Conservation (phyloP, 2,329 filamentous ascomycete genomes). For the Fusarium sulawesiense region DNA sequence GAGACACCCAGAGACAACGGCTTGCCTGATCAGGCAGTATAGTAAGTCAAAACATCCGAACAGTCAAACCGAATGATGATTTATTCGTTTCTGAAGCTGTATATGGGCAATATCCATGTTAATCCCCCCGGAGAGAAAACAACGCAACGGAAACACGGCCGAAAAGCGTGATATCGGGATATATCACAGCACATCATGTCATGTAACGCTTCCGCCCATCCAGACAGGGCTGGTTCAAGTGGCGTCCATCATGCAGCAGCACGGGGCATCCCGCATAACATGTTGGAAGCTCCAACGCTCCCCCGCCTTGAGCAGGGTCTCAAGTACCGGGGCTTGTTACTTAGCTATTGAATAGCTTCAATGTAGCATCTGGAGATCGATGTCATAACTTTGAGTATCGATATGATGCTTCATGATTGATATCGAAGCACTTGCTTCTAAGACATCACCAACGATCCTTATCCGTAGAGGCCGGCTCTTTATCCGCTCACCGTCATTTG, state of each 20-base stretch:
- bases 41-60: slow-evolving; percentile 9
- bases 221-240: slow-evolving; percentile 26
- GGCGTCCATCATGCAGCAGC: slow-evolving; percentile 41
- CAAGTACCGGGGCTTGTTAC: slow-evolving; percentile 11
- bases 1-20: slow-evolving; percentile 17
- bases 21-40: slow-evolving; percentile 29
- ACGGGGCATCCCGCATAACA: slow-evolving; percentile 41
- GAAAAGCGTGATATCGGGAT: slow-evolving; percentile 16
- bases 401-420: not conserved
- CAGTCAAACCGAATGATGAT: not conserved
- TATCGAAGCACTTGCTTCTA: slow-evolving; percentile 9
- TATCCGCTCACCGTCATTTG: slow-evolving; percentile 45
- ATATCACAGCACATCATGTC: slow-evolving; percentile 27
- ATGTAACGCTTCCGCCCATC: slow-evolving; percentile 17
- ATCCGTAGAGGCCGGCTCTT: slow-evolving; percentile 20
- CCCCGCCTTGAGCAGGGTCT: slow-evolving; percentile 32
- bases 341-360: slow-evolving; percentile 8
- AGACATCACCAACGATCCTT: not conserved
- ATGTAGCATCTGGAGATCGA: not conserved
- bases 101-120: slow-evolving; percentile 8
- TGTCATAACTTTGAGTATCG: not conserved
- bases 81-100: slow-evolving; percentile 9
- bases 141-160: slow-evolving; percentile 23
- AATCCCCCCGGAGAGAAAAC: slow-evolving; percentile 21
- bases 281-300: slow-evolving; percentile 24